These are phyloP conservation scores for Hysterium pulicare DNA, from an alignment of 2,329 filamentous ascomycete genomes.

Conservation along the genomic window DNA sequence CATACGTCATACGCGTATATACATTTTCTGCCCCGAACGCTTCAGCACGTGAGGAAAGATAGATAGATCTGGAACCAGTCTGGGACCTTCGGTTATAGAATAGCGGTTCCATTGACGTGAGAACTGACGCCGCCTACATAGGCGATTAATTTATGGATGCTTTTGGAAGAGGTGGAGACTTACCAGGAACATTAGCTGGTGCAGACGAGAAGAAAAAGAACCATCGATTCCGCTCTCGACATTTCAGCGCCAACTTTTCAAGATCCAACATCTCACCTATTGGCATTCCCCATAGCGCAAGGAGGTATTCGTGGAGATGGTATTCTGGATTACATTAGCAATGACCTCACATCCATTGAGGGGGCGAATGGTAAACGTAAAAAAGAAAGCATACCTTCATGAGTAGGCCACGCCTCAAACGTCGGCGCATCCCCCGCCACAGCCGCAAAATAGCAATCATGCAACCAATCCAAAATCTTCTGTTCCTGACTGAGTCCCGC, in stretches of 20 bases:
- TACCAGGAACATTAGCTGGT: constrained; percentile 57
- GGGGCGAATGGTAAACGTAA: too few relatives aligned
- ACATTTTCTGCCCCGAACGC: too few relatives aligned
- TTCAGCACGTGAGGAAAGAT: too few relatives aligned
- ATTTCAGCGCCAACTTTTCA: constrained; percentile 51
- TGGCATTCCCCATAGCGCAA: constrained; percentile 41
- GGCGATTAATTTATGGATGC: not conserved
- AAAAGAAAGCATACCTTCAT: constrained; percentile 29
- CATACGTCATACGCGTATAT: too few relatives aligned
- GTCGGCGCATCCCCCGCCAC: constrained; percentile 61
- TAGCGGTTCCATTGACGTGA: constrained; percentile 44
- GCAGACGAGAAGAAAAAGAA: constrained; percentile 61
- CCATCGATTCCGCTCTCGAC: constrained; percentile 55
- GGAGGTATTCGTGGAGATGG: constrained; percentile 35
- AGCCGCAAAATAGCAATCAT: constrained; percentile 65
- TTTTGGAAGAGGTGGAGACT: constrained; percentile 1
- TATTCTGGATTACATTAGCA: constrained; percentile 16
- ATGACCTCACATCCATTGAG: not conserved
- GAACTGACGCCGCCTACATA: constrained; percentile 38
- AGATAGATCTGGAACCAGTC: too few relatives aligned
- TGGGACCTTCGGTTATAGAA: too few relatives aligned
- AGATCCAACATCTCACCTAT: constrained; percentile 45
- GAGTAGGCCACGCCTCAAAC: constrained; percentile 62
- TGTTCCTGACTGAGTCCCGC: constrained; percentile 53
- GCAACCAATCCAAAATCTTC: constrained; percentile 62